Evolutionary conservation across 495 filamentous ascomycete species (phyloP).

Genomic region (Lasiosphaeria miniovina): DNA sequence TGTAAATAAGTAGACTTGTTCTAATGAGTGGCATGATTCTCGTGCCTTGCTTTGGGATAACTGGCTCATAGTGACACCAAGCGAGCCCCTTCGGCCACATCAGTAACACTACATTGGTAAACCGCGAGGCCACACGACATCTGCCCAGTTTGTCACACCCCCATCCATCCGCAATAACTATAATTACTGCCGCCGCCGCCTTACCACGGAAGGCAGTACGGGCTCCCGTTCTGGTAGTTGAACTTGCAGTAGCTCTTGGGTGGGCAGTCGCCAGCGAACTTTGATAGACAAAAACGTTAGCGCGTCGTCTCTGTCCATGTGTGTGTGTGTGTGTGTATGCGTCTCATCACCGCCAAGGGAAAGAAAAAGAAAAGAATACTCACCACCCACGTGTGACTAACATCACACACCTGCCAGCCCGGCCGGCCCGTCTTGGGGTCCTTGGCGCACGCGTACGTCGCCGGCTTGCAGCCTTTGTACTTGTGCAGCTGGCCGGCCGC

Average conservation of each 20-base stretch:
- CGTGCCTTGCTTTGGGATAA: no score
- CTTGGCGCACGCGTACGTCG: slow-evolving; percentile 24
- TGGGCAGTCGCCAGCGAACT: slow-evolving; percentile 24
- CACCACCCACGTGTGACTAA: slow-evolving; percentile 24
- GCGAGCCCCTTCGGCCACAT: no score
- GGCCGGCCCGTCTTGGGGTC: slow-evolving; percentile 6
- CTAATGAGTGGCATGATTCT: no score
- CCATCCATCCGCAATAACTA: no score
- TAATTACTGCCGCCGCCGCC: background rate
- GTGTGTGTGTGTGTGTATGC: no score
- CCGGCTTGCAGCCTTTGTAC: slow-evolving; percentile 22
- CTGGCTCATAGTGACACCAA: no score
- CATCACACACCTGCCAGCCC: slow-evolving; percentile 32
- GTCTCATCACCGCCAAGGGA: background rate
- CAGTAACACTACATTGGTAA: no score
- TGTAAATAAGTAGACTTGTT: no score
- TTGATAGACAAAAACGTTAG: background rate
- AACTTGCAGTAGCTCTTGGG: slow-evolving; percentile 23
- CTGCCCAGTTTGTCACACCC: no score
- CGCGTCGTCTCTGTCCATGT: background rate
- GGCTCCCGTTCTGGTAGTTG: slow-evolving; percentile 23
- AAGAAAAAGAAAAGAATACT: slow-evolving; percentile 7
- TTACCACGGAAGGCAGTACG: slow-evolving; percentile 26
- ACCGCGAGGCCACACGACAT: no score
- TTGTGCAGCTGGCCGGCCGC: background rate